Evolutionary conservation across 257 asterid species (phyloP).

Genomic region (Solanum bulbocastanum): DNA sequence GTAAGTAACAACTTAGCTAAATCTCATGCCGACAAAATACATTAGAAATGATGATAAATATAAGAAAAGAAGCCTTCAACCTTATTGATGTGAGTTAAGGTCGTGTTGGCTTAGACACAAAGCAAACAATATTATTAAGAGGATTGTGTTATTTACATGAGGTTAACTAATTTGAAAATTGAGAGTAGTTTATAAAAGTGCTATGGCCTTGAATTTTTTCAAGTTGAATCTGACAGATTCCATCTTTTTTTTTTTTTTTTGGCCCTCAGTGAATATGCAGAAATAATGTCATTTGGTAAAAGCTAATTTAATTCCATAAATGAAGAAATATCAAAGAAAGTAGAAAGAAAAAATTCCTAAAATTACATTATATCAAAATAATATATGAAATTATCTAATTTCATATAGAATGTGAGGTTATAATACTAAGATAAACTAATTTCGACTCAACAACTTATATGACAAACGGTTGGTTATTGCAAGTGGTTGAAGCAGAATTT

Average conservation of each 20-base stretch:
- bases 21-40: background rate
- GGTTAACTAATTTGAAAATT: background rate
- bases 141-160: background rate
- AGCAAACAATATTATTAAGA: background rate
- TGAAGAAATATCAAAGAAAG: background rate
- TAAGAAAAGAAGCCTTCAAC: background rate
- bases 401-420: background rate
- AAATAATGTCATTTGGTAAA: background rate
- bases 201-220: background rate
- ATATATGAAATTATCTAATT: background rate
- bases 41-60: background rate
- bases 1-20: background rate
- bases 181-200: background rate
- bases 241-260: background rate
- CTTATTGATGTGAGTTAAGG: background rate
- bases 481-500: background rate
- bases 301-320: background rate
- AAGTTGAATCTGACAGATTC: background rate
- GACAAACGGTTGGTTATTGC: background rate
- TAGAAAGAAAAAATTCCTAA: background rate
- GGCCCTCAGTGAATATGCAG: background rate
- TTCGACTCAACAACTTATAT: background rate
- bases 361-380: background rate
- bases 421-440: background rate
- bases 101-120: background rate